Conservation (phyloP, 2,329 filamentous ascomycete species). For the Phaeosphaeria sp. region DNA sequence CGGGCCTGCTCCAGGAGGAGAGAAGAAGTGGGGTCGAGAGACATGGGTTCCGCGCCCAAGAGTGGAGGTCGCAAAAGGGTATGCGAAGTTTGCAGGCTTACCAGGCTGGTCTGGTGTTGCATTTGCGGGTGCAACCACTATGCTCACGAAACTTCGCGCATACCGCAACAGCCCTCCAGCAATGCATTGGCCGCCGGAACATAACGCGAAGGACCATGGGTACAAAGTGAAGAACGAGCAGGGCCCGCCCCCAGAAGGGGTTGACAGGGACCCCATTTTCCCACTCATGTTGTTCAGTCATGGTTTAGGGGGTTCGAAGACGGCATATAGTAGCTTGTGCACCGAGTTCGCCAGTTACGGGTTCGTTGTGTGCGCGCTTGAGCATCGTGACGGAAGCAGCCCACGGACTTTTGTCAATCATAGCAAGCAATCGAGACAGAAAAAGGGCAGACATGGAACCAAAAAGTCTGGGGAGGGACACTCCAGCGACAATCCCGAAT, state of each 20-base stretch:
- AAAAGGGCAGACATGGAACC: constrained; percentile 26
- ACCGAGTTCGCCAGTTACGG: constrained; percentile 72
- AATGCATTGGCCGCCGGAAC: constrained; percentile 59
- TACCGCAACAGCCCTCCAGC: constrained; percentile 67
- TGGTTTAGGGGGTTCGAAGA: constrained; percentile 68
- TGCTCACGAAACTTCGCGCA: constrained; percentile 71
- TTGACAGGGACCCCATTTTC: constrained; percentile 56
- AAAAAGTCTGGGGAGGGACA: constrained; percentile 7
- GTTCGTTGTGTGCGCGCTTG: constrained; percentile 69
- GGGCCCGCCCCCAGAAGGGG: constrained; percentile 48
- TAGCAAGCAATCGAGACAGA: constrained; percentile 40
- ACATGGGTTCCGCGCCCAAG: constrained; percentile 69
- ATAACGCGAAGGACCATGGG: constrained; percentile 47
- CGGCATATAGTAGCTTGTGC: constrained; percentile 68
- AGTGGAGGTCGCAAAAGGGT: constrained; percentile 63
- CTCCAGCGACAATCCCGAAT: constrained; percentile 11
- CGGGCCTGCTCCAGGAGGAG: constrained; percentile 49
- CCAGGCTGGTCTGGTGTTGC: constrained; percentile 55
- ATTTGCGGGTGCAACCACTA: constrained; percentile 63
- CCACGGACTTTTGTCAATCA: constrained; percentile 68
- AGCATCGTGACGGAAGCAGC: constrained; percentile 70
- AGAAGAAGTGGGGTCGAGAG: constrained; percentile 59
- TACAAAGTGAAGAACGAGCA: constrained; percentile 51
- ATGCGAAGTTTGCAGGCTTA: constrained; percentile 66
- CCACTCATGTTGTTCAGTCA: constrained; percentile 72